These are phyloP conservation scores for Pleurotus djamor DNA, from an alignment of 768 basidiomycete genomes.

Conservation along the genomic window DNA sequence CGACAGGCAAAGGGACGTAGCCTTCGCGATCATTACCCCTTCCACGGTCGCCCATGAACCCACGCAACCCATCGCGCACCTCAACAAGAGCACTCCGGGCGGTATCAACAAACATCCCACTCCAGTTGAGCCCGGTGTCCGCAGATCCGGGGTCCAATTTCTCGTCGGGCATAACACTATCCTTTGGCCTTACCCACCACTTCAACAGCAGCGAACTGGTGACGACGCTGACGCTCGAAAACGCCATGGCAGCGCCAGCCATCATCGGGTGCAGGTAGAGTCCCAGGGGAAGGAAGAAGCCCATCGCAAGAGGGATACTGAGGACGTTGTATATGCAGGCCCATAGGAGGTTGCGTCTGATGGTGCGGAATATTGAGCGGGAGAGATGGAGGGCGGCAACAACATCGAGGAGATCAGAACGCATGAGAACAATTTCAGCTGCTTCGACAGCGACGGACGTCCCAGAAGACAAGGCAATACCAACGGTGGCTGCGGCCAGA, in stretches of 20 bases:
- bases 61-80: constrained; percentile 36
- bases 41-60: constrained; percentile 27
- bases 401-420: constrained; percentile 94
- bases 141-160: constrained; percentile 44
- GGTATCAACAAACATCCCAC: constrained; percentile 47
- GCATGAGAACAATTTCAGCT: constrained; percentile 97
- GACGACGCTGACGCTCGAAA: constrained; percentile 95
- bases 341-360: constrained; percentile 93
- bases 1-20: constrained; percentile 73
- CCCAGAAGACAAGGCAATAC: constrained; percentile 94
- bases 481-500: constrained; percentile 92
- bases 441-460: constrained; percentile 98
- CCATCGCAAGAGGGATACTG: constrained; percentile 98
- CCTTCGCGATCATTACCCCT: constrained; percentile 41
- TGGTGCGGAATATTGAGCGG: constrained; percentile 83
- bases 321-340: constrained; percentile 93
- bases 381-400: constrained; percentile 95
- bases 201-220: constrained; percentile 83
- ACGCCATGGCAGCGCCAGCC: constrained; percentile 98
- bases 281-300: constrained; percentile 88
- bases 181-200: constrained; percentile 75
- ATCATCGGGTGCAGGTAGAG: constrained; percentile 97
- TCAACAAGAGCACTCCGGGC: constrained; percentile 36
- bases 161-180: constrained; percentile 70
- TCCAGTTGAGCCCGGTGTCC: constrained; percentile 39